Evolutionary conservation across 2,329 filamentous ascomycete genomes (phyloP).

Genomic region (Cladosporium cucumerinum): DNA sequence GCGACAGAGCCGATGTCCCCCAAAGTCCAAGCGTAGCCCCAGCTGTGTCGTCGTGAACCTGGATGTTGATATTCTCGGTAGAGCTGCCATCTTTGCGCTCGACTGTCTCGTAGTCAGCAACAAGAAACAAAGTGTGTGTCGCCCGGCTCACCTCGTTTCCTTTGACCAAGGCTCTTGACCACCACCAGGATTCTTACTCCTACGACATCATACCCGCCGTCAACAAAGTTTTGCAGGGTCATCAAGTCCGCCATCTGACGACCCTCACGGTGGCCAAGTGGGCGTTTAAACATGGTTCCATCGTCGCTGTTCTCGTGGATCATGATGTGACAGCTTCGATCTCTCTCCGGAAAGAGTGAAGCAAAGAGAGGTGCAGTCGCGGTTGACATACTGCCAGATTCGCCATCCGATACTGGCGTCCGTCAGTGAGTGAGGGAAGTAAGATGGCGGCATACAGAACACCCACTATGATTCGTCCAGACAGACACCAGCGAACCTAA

Average conservation of each 20-base stretch:
- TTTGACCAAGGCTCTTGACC: slow-evolving; percentile 55
- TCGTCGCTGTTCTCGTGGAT: slow-evolving; percentile 50
- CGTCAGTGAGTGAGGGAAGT: neutral
- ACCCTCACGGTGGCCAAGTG: slow-evolving; percentile 42
- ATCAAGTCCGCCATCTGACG: slow-evolving; percentile 49
- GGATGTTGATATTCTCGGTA: slow-evolving; percentile 49
- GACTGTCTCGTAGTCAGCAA: slow-evolving; percentile 33
- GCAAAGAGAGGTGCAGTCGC: slow-evolving; percentile 50
- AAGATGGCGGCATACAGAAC: neutral
- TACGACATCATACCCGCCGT: slow-evolving; percentile 52
- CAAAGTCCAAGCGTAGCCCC: slow-evolving; percentile 55
- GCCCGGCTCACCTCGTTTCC: slow-evolving; percentile 43
- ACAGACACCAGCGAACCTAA: slow-evolving; percentile 55
- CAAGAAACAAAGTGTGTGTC: neutral
- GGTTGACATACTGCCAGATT: slow-evolving; percentile 40
- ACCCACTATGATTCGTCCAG: slow-evolving; percentile 51
- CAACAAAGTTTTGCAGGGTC: slow-evolving; percentile 54
- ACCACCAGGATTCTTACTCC: slow-evolving; percentile 55
- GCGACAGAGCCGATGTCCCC: slow-evolving; percentile 44
- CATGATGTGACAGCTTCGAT: slow-evolving; percentile 53
- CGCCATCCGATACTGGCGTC: slow-evolving; percentile 43
- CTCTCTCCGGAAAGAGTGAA: slow-evolving; percentile 57
- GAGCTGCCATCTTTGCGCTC: slow-evolving; percentile 46
- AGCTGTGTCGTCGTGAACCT: slow-evolving; percentile 57
- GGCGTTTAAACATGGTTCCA: slow-evolving; percentile 44